Base-by-base conservation (phyloP, 148 eudicot genomes). In the Spergularia marina region DNA sequence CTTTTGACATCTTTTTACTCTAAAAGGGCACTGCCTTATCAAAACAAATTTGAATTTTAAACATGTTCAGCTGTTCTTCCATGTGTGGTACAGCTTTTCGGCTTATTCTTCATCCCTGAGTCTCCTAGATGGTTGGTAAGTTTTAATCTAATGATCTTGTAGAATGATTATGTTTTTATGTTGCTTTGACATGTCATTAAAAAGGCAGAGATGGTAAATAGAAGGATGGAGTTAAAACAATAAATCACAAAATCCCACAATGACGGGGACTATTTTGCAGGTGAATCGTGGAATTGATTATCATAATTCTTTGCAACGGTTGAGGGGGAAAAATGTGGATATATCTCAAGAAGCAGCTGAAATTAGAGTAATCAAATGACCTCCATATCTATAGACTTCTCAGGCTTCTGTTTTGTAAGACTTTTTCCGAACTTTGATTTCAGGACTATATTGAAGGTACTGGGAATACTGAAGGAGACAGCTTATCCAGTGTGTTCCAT, bases 101-200 rank as follows among this genome's bases (percentile, higher is more conserved):
- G 84, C 73, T 52, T 84, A 41, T 80, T 77, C 71, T 81, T 81
- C 79, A 79, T 87, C 60, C 88, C 87, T 6, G 87, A 87, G 75
- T 87, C 90, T 76, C 90, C 90, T 52, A 78, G 90, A 81, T 87
- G 88, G 87, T 71, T 87, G 83, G 90, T 87, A 73, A 77, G 89
- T 74, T 39, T 12, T 12, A 30, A 18, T 68, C 25, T 51, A 68
- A 41, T 17, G 53, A 23, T 68, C 71, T 16, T n/a, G 39, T 68
- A 51, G 17, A 3, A 49, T 14, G 51, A 9, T 25, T 23, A 11
- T 62, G 10, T 12, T 8, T 62, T 23, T 34, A 6, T 23, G 6
- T 15, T n/a, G 56, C 7, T 11, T 12, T 68, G 56, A 47, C 36
- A 20, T 10, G 8, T n/a, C 36, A 17, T 20, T 56, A 9, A 14